These are phyloP conservation scores for Syncephalastrum sp. DNA, from an alignment of 371 early-diverging fungal species.

Conservation along the genomic window DNA sequence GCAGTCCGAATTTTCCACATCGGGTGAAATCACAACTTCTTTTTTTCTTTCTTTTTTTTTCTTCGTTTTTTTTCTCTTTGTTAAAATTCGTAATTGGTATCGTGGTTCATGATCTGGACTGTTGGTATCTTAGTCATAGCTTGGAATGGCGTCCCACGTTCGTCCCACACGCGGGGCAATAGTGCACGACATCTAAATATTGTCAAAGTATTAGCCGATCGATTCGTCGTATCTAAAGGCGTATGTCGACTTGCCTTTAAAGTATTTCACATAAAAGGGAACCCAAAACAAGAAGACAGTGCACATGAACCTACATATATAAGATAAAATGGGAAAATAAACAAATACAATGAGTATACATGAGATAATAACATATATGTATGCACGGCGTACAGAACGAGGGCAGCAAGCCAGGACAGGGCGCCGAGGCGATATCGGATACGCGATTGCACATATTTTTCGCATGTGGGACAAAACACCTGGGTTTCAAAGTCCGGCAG, in stretches of 20 bases:
- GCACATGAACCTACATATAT: slow-evolving; percentile 26
- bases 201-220: not conserved
- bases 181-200: slow-evolving; percentile 37
- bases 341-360: not conserved
- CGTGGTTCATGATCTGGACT: not conserved
- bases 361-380: not conserved
- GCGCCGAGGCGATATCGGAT: slow-evolving; percentile 39
- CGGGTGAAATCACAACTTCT: too few relatives aligned
- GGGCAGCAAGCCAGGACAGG: slow-evolving; percentile 31
- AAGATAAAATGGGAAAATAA: slow-evolving; percentile 1
- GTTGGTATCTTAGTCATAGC: slow-evolving; percentile 12
- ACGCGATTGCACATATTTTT: slow-evolving; percentile 34
- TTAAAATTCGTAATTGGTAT: not conserved
- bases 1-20: too few relatives aligned
- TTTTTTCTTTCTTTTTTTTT: too few relatives aligned
- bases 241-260: slow-evolving; percentile 30
- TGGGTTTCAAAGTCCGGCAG: slow-evolving; percentile 43
- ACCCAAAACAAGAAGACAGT: slow-evolving; percentile 43
- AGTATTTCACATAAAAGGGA: slow-evolving; percentile 47
- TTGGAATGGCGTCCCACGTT: slow-evolving; percentile 26
- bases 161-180: slow-evolving; percentile 39
- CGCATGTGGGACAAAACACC: slow-evolving; percentile 32
- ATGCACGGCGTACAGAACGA: slow-evolving; percentile 29
- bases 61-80: slow-evolving; percentile 5
- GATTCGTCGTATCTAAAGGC: not conserved